These are phyloP conservation scores for Tremellales sp. DNA, from an alignment of 1,284 basidiomycete species.

Conservation along the genomic window DNA sequence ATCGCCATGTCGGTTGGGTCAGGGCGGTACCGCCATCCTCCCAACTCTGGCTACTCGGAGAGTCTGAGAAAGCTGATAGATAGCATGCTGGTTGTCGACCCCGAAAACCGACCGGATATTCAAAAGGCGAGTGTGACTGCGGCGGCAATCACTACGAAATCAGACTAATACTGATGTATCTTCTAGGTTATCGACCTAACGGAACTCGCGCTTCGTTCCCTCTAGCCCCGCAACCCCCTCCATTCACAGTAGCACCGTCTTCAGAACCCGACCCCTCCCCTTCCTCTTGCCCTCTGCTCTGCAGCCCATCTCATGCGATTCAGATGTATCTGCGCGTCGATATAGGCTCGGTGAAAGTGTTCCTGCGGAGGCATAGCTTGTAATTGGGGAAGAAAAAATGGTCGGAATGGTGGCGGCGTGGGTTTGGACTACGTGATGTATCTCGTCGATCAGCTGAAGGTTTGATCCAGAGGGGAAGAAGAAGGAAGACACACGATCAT, in stretches of 20 bases:
- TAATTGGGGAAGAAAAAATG: background rate
- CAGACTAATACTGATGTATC: constrained; percentile 18
- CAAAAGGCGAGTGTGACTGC: constrained; percentile 59
- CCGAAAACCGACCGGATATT: constrained; percentile 74
- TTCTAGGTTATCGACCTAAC: constrained; percentile 68
- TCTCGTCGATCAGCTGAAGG: too few relatives aligned
- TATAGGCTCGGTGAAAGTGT: constrained; percentile 6
- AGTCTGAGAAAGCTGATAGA: constrained; percentile 76
- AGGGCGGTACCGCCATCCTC: constrained; percentile 77
- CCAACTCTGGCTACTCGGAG: constrained; percentile 69
- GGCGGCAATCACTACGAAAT: too few relatives aligned
- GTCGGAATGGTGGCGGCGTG: background rate
- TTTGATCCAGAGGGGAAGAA: too few relatives aligned
- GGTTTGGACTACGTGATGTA: too few relatives aligned
- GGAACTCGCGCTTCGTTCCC: constrained; percentile 53
- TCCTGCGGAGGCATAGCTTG: background rate
- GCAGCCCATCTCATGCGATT: constrained; percentile 9
- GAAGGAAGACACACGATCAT: too few relatives aligned
- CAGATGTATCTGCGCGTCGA: constrained; percentile 5
- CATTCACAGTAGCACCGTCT: background rate
- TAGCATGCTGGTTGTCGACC: constrained; percentile 74
- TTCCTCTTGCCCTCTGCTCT: constrained; percentile 4
- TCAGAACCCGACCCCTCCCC: background rate
- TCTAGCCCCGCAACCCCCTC: background rate
- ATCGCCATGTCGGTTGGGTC: constrained; percentile 93